These are phyloP conservation scores for Geosmithia putterillii DNA, from an alignment of 2,329 filamentous ascomycete species.

Conservation along the genomic window DNA sequence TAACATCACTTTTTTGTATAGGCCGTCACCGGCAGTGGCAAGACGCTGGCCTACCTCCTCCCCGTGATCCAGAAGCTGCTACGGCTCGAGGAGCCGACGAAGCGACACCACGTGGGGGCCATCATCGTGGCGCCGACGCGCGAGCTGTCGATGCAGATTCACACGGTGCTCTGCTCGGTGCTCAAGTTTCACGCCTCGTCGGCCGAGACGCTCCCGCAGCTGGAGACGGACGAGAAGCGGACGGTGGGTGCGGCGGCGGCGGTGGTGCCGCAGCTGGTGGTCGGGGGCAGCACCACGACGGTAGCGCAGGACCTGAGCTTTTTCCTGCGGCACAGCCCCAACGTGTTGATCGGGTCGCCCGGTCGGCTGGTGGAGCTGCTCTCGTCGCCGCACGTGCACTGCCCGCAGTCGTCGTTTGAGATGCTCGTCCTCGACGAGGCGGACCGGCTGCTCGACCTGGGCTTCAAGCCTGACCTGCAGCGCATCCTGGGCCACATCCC, in stretches of 20 bases:
- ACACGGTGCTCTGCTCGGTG: slow-evolving; percentile 65
- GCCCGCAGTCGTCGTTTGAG: slow-evolving; percentile 81
- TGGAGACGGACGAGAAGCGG: slow-evolving; percentile 43
- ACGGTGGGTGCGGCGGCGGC: slow-evolving; percentile 30
- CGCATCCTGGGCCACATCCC: slow-evolving; percentile 74
- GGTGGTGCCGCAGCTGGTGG: slow-evolving; percentile 77
- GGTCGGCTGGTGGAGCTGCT: slow-evolving; percentile 82
- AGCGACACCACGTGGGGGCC: slow-evolving; percentile 79
- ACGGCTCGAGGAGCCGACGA: slow-evolving; percentile 67
- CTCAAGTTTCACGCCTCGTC: slow-evolving; percentile 76
- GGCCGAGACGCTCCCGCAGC: slow-evolving; percentile 46
- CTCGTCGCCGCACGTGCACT: slow-evolving; percentile 76
- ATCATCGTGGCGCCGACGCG: slow-evolving; percentile 86
- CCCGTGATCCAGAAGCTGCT: slow-evolving; percentile 75
- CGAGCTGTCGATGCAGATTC: slow-evolving; percentile 84
- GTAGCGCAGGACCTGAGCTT: slow-evolving; percentile 76
- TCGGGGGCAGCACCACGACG: slow-evolving; percentile 73
- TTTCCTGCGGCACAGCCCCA: slow-evolving; percentile 76
- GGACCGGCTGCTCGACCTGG: slow-evolving; percentile 81
- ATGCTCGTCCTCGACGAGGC: slow-evolving; percentile 89
- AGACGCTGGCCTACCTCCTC: slow-evolving; percentile 77
- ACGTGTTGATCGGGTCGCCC: slow-evolving; percentile 81
- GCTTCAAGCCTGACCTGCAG: slow-evolving; percentile 85
- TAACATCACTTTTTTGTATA: slow-evolving; percentile 12
- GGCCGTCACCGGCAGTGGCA: slow-evolving; percentile 84